Evolutionary conservation across 2,329 filamentous ascomycete genomes (phyloP).

Genomic region (Colletotrichum plurivorum): DNA sequence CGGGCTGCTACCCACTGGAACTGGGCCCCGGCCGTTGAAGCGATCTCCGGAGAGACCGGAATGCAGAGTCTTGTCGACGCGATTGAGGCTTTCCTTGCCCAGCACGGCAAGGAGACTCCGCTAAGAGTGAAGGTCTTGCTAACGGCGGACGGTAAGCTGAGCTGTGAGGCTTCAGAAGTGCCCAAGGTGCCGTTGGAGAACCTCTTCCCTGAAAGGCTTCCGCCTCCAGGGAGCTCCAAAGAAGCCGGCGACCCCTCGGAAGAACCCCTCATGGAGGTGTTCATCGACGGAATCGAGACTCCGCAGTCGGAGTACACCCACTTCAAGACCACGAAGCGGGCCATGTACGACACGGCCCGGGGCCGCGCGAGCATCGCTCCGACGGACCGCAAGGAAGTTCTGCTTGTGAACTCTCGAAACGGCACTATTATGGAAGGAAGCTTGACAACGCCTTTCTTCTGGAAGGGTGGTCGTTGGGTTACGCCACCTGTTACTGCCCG

Average conservation of each 20-base stretch:
- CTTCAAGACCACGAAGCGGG: constrained; percentile 86
- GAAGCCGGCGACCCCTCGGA: constrained; percentile 46
- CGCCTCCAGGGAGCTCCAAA: constrained; percentile 55
- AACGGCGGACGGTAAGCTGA: constrained; percentile 61
- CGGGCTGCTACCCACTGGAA: constrained; percentile 70
- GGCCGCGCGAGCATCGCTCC: constrained; percentile 68
- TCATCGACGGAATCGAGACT: constrained; percentile 60
- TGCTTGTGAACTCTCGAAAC: constrained; percentile 75
- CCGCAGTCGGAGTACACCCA: constrained; percentile 77
- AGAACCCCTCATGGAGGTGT: constrained; percentile 56
- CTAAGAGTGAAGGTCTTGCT: constrained; percentile 71
- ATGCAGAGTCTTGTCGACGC: constrained; percentile 55
- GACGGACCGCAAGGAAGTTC: constrained; percentile 75
- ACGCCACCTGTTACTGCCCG: constrained; percentile 76
- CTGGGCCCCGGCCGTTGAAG: constrained; percentile 63
- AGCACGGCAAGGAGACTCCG: constrained; percentile 46
- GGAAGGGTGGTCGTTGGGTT: constrained; percentile 79
- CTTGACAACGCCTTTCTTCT: constrained; percentile 86
- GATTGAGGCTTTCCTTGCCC: constrained; percentile 53
- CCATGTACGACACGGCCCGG: constrained; percentile 80
- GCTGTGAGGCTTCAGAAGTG: constrained; percentile 45
- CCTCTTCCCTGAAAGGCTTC: constrained; percentile 71
- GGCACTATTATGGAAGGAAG: constrained; percentile 87
- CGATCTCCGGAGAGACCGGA: constrained; percentile 61
- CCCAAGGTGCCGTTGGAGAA: constrained; percentile 59